Evolutionary conservation across 2,329 filamentous ascomycete species (phyloP).

Genomic region (Albophoma yamanashiensis): DNA sequence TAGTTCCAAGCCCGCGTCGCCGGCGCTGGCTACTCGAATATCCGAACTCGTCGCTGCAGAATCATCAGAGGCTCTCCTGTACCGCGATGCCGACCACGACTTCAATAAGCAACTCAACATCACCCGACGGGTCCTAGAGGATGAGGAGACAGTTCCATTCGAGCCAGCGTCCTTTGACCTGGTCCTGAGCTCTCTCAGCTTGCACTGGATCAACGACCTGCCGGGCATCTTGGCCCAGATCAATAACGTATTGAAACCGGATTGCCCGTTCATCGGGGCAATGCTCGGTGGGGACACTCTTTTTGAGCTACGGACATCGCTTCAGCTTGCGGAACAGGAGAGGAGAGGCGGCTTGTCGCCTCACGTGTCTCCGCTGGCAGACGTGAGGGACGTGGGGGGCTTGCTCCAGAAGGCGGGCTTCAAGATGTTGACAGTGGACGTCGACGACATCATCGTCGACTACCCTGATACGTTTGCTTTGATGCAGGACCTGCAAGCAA

Average conservation of each 20-base stretch:
- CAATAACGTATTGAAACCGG: slow-evolving; percentile 79
- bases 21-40: slow-evolving; percentile 62
- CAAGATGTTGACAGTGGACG: slow-evolving; percentile 90
- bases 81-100: slow-evolving; percentile 64
- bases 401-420: slow-evolving; percentile 81
- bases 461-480: slow-evolving; percentile 83
- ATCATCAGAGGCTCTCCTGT: slow-evolving; percentile 64
- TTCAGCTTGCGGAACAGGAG: slow-evolving; percentile 88
- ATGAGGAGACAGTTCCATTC: slow-evolving; percentile 68
- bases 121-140: slow-evolving; percentile 61
- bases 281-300: slow-evolving; percentile 96
- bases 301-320: slow-evolving; percentile 83
- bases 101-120: slow-evolving; percentile 69
- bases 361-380: slow-evolving; percentile 82
- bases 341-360: slow-evolving; percentile 84
- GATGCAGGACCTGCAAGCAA: slow-evolving; percentile 89
- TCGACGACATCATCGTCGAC: slow-evolving; percentile 94
- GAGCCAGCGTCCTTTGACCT: slow-evolving; percentile 72
- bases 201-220: slow-evolving; percentile 98
- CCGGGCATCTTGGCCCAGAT: slow-evolving; percentile 76
- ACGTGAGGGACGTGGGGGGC: slow-evolving; percentile 84
- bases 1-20: slow-evolving; percentile 41
- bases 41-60: slow-evolving; percentile 71
- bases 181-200: slow-evolving; percentile 74
- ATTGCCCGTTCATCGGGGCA: slow-evolving; percentile 83